Evolutionary conservation across 1,284 basidiomycete genomes (phyloP).

Genomic region (Coriolopsis trogii): DNA sequence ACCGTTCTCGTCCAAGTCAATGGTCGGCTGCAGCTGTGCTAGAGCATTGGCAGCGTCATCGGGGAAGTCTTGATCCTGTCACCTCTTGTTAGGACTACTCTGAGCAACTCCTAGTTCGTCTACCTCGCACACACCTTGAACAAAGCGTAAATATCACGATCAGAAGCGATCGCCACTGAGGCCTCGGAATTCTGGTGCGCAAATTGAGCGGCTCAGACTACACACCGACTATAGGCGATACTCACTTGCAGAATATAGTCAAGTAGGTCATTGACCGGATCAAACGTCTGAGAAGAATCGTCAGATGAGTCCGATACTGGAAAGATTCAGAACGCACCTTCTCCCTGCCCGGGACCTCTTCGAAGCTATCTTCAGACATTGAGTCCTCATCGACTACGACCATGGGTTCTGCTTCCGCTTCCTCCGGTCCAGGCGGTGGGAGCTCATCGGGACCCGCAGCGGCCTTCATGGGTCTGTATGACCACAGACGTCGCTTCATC

Average conservation of each 20-base stretch:
- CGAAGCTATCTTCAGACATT: constrained; percentile 3
- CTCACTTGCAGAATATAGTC: constrained; percentile 26
- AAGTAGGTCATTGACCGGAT: constrained; percentile 14
- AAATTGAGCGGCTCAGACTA: background rate
- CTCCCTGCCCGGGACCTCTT: background rate
- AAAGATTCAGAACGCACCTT: background rate
- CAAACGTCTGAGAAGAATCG: constrained; percentile 2
- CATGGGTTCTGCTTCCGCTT: background rate
- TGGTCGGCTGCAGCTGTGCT: background rate
- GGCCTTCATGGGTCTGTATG: constrained; percentile 13
- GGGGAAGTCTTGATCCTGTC: constrained; percentile 9
- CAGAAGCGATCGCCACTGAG: constrained; percentile 22
- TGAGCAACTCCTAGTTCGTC: background rate
- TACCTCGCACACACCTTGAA: constrained; percentile 11
- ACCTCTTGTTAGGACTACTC: background rate
- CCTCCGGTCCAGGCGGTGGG: background rate
- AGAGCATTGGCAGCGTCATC: constrained; percentile 1
- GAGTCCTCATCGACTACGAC: background rate
- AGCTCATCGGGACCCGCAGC: constrained; percentile 22
- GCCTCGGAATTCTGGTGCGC: constrained; percentile 19
- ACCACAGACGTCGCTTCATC: constrained; percentile 19
- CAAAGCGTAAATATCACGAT: constrained; percentile 19
- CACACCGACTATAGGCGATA: too few relatives aligned
- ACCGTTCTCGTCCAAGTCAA: constrained; percentile 12
- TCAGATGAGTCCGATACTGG: background rate